Percentiles rank a stretch among this genome's conserved stretches.
phyloP scores from a whole-genome alignment of 176 grass and related monocot species.

The Carex littledalei region DNA sequence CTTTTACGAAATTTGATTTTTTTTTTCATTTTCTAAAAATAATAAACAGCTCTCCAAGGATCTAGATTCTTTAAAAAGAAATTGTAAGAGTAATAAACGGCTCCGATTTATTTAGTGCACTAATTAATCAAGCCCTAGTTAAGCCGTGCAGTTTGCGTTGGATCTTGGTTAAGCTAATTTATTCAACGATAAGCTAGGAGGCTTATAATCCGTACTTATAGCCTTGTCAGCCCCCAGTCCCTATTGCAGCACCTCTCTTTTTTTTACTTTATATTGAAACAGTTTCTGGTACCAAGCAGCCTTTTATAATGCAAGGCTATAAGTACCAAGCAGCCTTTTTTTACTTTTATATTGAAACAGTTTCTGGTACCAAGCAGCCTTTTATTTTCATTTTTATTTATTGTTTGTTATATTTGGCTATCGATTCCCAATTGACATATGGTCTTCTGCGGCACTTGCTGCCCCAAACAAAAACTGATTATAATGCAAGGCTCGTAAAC shows the following conservation, averaged over 20 bases:
- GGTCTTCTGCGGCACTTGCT: too few species aligned
- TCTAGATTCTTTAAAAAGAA: too few species aligned
- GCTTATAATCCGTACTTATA: conserved; percentile 28
- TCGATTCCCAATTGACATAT: too few species aligned
- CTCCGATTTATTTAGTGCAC: background rate
- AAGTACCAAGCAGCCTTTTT: background rate
- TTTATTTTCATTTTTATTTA: too few species aligned
- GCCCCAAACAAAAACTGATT: too few species aligned
- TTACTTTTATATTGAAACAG: background rate
- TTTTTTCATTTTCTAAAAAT: too few species aligned
- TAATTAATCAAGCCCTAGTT: background rate
- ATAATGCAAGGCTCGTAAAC: too few species aligned
- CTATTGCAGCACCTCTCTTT: background rate
- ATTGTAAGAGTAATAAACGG: too few species aligned
- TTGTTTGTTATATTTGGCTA: too few species aligned
- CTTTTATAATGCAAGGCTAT: too few species aligned
- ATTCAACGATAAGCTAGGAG: background rate
- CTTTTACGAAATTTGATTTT: too few species aligned
- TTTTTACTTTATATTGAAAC: background rate
- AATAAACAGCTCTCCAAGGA: too few species aligned
- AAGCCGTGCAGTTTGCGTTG: background rate
- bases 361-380: background rate
- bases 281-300: background rate
- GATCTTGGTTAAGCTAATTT: background rate
- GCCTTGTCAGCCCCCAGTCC: background rate